phyloP scores from a whole-genome alignment of 2,329 filamentous ascomycete genomes.

The Didymella glomerata region DNA sequence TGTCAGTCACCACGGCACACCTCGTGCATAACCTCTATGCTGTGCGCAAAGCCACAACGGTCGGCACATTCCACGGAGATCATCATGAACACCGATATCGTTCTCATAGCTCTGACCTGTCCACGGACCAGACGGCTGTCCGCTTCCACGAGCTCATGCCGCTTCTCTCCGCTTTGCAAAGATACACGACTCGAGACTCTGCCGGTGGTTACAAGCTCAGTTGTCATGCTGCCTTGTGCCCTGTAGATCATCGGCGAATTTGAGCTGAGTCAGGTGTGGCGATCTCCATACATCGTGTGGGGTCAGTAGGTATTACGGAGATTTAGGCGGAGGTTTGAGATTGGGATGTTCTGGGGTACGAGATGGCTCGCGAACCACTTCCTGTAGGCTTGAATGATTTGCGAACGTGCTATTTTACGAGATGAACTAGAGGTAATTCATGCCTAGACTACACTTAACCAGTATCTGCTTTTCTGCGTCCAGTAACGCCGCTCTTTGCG shows the following conservation, averaged over 20 bases:
- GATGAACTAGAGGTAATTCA: no score
- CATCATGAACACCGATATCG: background rate
- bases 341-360: slow-evolving; percentile 4
- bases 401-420: no score
- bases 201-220: background rate
- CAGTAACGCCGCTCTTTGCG: no score
- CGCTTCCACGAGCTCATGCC: background rate
- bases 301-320: background rate
- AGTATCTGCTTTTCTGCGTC: no score
- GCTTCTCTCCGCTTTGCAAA: background rate
- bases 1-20: background rate
- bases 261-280: slow-evolving; percentile 1
- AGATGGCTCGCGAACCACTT: slow-evolving; percentile 1
- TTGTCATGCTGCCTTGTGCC: slow-evolving; percentile 1
- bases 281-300: slow-evolving; percentile 6
- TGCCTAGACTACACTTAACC: no score
- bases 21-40: background rate
- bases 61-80: background rate
- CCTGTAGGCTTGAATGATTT: no score
- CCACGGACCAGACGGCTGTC: background rate
- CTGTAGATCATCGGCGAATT: slow-evolving; percentile 5
- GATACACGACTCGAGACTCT: background rate
- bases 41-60: slow-evolving; percentile 1
- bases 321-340: background rate
- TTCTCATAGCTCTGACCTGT: background rate